These are phyloP conservation scores for Dothideomycetes sp. DNA, from an alignment of 2,329 filamentous ascomycete genomes.

Conservation along the genomic window DNA sequence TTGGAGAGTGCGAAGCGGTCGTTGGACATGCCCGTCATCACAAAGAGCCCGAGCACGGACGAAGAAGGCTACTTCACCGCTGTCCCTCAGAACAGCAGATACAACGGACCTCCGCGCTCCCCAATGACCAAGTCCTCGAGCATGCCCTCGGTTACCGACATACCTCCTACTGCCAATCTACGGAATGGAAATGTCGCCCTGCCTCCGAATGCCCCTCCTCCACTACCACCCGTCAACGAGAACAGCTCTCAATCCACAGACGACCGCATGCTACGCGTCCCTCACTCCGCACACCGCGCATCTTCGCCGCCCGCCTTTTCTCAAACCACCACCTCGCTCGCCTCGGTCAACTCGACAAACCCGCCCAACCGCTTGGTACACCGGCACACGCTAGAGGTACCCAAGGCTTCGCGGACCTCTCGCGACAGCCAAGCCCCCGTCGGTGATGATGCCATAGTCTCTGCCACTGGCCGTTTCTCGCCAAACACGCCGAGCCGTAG, in stretches of 20 bases:
- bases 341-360: constrained; percentile 32
- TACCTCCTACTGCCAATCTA: background rate
- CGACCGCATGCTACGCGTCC: constrained; percentile 15
- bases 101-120: constrained; percentile 21
- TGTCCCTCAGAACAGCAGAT: constrained; percentile 11
- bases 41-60: background rate
- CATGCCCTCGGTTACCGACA: background rate
- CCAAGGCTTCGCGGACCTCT: constrained; percentile 61
- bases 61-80: constrained; percentile 36
- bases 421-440: constrained; percentile 44
- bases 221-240: constrained; percentile 18
- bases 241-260: constrained; percentile 4
- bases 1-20: constrained; percentile 19
- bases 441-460: constrained; percentile 46
- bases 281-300: constrained; percentile 17
- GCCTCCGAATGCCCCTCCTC: constrained; percentile 8
- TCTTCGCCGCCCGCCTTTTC: constrained; percentile 26
- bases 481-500: constrained; percentile 53
- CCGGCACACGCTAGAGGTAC: constrained; percentile 80
- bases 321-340: constrained; percentile 29
- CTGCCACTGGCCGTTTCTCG: constrained; percentile 72
- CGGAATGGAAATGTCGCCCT: constrained; percentile 2
- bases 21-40: constrained; percentile 3
- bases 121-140: constrained; percentile 9
- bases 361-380: constrained; percentile 56